phyloP scores from a whole-genome alignment of 768 basidiomycete species.

The Saitozyma sp. region DNA sequence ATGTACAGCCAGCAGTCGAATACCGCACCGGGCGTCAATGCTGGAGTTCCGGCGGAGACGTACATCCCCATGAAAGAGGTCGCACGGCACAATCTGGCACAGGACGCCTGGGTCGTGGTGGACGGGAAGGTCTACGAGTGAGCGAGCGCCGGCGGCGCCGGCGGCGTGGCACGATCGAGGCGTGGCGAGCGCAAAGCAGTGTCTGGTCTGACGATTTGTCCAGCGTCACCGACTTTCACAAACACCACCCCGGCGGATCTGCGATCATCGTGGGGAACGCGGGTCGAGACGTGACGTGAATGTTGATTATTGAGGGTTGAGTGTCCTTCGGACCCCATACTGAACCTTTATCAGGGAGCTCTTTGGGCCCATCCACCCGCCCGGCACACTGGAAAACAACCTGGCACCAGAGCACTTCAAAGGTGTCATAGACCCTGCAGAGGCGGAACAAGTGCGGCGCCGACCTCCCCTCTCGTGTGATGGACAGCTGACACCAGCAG shows the following conservation, averaged over 20 bases:
- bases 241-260: conserved; percentile 47
- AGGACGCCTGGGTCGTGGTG: conserved; percentile 50
- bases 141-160: no score
- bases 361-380: conserved; percentile 45
- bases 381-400: conserved; percentile 42
- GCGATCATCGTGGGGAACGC: conserved; percentile 46
- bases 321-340: not conserved
- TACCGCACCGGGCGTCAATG: not conserved
- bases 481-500: not conserved
- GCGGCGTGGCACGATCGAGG: not conserved
- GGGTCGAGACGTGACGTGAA: conserved; percentile 48
- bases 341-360: conserved; percentile 17
- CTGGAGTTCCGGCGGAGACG: not conserved
- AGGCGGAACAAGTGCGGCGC: conserved; percentile 26
- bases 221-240: conserved; percentile 44
- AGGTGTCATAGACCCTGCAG: conserved; percentile 39
- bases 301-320: conserved; percentile 7
- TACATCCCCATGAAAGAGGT: conserved; percentile 33
- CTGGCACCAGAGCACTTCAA: conserved; percentile 33
- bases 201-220: no score
- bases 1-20: not conserved
- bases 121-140: conserved; percentile 51
- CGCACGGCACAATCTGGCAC: conserved; percentile 37
- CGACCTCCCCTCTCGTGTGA: not conserved
- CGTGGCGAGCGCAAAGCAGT: not conserved